These are phyloP conservation scores for Colletotrichum sp. DNA, from an alignment of 2,329 filamentous ascomycete species.

Conservation along the genomic window DNA sequence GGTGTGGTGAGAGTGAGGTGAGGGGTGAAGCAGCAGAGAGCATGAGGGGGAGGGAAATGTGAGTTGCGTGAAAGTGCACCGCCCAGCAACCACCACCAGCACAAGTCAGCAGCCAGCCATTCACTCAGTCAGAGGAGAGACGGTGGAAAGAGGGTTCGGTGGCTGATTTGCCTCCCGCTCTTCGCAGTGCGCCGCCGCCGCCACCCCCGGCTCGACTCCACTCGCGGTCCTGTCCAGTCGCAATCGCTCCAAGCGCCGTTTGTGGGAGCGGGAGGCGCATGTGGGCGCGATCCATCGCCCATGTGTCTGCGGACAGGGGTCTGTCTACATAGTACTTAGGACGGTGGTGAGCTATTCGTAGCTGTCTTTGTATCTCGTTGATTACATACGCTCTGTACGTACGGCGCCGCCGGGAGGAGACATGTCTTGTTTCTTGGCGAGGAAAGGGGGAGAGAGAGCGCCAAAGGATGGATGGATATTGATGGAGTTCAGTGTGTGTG, in stretches of 20 bases:
- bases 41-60: not conserved
- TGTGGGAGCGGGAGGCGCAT: constrained; percentile 9
- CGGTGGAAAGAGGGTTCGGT: constrained; percentile 4
- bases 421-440: not conserved
- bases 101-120: not conserved
- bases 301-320: not conserved
- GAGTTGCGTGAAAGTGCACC: not conserved
- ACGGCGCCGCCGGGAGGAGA: not conserved
- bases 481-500: not conserved
- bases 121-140: not conserved
- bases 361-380: not conserved
- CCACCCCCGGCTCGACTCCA: not conserved
- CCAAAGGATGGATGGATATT: not conserved
- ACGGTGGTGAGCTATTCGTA: not conserved
- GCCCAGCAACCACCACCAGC: not conserved
- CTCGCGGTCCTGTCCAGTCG: not conserved
- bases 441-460: not conserved
- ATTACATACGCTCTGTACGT: not conserved
- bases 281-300: constrained; percentile 4
- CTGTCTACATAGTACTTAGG: not conserved
- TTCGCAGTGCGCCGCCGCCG: not conserved
- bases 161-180: constrained; percentile 10
- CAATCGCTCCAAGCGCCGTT: constrained; percentile 18
- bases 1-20: not conserved
- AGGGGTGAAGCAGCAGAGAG: not conserved